Evolutionary conservation across 2,329 filamentous ascomycete species (phyloP).

Genomic region (Lizonia empirigonia): DNA sequence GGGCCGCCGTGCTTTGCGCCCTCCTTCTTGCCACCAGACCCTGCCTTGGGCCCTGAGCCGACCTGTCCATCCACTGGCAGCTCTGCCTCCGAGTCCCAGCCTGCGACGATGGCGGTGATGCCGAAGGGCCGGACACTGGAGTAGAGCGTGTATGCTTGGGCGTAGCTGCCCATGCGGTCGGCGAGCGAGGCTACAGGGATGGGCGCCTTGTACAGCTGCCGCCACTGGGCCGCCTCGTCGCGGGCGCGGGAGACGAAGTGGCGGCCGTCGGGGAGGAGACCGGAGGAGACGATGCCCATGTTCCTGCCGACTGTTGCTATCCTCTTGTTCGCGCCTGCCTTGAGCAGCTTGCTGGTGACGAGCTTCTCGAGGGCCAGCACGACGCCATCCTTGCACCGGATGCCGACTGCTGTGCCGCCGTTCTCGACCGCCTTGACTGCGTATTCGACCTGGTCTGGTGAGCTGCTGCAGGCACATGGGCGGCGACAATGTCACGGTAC

Average conservation of each 20-base stretch:
- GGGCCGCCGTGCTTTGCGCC: conserved; percentile 83
- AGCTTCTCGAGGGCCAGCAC: conserved; percentile 97
- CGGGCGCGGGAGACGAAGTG: conserved; percentile 94
- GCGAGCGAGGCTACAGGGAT: conserved; percentile 89
- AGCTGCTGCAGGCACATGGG: conserved; percentile 2
- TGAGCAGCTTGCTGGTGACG: conserved; percentile 91
- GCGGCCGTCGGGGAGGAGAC: conserved; percentile 90
- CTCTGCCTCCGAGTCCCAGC: conserved; percentile 89
- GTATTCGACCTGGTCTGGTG: conserved; percentile 73
- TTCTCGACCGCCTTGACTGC: conserved; percentile 98
- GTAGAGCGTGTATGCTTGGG: conserved; percentile 97
- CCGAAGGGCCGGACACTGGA: conserved; percentile 96
- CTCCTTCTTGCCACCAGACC: conserved; percentile 81
- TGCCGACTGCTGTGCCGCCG: conserved; percentile 93
- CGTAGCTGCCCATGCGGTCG: conserved; percentile 91
- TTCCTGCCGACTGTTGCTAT: conserved; percentile 95
- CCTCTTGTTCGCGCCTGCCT: conserved; percentile 93
- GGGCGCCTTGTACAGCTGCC: conserved; percentile 90
- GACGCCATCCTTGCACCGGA: conserved; percentile 95
- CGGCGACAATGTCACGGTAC: conserved; percentile 52
- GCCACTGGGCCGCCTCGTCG: conserved; percentile 91
- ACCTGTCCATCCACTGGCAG: conserved; percentile 88
- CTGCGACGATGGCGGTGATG: conserved; percentile 90
- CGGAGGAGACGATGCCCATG: conserved; percentile 90
- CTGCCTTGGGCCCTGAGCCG: conserved; percentile 75